Evolutionary conservation across 2,329 filamentous ascomycete species (phyloP).

Genomic region (Claviceps spartinae): DNA sequence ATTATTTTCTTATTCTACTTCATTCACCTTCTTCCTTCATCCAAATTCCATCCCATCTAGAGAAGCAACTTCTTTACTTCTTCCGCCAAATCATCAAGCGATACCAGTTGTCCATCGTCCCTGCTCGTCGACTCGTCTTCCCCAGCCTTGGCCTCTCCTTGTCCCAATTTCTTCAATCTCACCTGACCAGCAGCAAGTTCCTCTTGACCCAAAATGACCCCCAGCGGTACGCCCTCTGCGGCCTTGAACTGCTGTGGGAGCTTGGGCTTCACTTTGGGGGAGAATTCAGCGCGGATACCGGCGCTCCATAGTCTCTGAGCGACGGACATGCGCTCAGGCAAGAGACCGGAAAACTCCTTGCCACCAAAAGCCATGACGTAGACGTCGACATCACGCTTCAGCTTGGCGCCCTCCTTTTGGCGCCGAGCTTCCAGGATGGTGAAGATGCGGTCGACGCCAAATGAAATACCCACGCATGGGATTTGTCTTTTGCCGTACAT

Average conservation of each 20-base stretch:
- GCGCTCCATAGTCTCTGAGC: constrained; percentile 69
- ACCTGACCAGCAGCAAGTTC: constrained; percentile 74
- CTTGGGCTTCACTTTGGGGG: constrained; percentile 83
- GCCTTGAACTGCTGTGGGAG: constrained; percentile 82
- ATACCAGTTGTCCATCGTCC: constrained; percentile 60
- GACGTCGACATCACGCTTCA: constrained; percentile 56
- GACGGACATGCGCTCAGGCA: constrained; percentile 74
- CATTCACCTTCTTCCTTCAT: background rate
- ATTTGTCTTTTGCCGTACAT: constrained; percentile 88
- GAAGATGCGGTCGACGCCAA: constrained; percentile 92
- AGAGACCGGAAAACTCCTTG: constrained; percentile 66
- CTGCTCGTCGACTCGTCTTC: constrained; percentile 85
- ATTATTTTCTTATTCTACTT: background rate
- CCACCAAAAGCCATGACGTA: constrained; percentile 92
- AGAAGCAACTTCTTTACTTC: constrained; percentile 39
- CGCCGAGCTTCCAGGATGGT: constrained; percentile 73
- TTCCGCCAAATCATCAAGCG: constrained; percentile 45
- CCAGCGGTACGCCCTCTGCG: constrained; percentile 77
- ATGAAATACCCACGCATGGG: constrained; percentile 55
- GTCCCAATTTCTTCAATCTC: constrained; percentile 66
- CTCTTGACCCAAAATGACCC: constrained; percentile 81
- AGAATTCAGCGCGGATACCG: constrained; percentile 72
- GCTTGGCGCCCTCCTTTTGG: constrained; percentile 47
- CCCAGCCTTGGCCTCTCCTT: constrained; percentile 54
- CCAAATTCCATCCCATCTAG: background rate